These are phyloP conservation scores for Yamadazyma sp. DNA, from an alignment of 805 yeast species.

Conservation along the genomic window DNA sequence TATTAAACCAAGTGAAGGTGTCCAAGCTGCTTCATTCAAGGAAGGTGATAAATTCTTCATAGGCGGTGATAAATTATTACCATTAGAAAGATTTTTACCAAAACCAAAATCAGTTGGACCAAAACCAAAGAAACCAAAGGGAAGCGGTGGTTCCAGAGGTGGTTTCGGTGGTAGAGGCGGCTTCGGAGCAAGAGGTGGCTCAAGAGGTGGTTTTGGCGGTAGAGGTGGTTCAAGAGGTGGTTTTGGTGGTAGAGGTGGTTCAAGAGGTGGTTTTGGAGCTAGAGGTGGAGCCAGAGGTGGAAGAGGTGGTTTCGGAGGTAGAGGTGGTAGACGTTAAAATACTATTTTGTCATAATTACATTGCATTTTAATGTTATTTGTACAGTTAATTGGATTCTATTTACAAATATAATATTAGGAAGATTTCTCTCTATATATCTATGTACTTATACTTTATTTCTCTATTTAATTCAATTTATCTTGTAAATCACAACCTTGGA, in stretches of 20 bases:
- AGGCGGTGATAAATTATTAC: conserved; percentile 92
- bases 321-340: conserved; percentile 37
- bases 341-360: no score
- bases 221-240: conserved; percentile 48
- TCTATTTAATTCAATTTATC: background rate
- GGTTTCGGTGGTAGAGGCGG: conserved; percentile 39
- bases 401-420: no score
- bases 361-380: no score
- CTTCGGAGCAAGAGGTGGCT: conserved; percentile 34
- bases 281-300: conserved; percentile 40
- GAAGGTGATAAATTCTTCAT: conserved; percentile 95
- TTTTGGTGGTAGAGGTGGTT: conserved; percentile 33
- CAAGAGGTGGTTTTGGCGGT: conserved; percentile 39
- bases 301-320: conserved; percentile 23
- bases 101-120: conserved; percentile 89
- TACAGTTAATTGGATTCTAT: background rate
- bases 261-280: conserved; percentile 43
- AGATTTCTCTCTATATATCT: no score
- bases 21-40: conserved; percentile 88
- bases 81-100: conserved; percentile 95
- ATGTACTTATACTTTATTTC: background rate
- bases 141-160: conserved; percentile 49
- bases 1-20: conserved; percentile 93
- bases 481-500: conserved; percentile 46
- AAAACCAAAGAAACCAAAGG: conserved; percentile 69